Percentiles rank a stretch among this genome's conserved stretches.
Conservation (phyloP, 805 yeast species). For the Millerago galiae region DNA sequence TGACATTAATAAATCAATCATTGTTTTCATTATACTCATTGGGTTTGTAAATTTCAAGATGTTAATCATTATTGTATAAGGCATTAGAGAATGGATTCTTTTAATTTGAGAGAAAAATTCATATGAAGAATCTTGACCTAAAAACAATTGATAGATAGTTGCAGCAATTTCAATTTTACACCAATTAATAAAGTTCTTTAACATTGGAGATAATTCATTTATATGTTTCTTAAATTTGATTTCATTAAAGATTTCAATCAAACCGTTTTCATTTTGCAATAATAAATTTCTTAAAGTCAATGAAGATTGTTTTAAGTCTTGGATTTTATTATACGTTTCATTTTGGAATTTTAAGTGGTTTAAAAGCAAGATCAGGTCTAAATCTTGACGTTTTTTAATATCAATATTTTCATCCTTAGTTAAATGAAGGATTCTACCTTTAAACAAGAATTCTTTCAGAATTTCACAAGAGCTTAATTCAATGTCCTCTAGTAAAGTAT, state of each 20-base stretch:
- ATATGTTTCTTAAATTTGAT: conserved; percentile 49
- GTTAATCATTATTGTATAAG: conserved; percentile 71
- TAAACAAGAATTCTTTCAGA: conserved; percentile 48
- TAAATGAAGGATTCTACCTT: conserved; percentile 31
- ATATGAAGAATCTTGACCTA: conserved; percentile 76
- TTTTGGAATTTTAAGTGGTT: conserved; percentile 69
- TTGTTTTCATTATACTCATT: conserved; percentile 67
- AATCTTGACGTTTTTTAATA: conserved; percentile 45
- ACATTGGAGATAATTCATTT: conserved; percentile 55
- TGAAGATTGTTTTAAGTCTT: conserved; percentile 48
- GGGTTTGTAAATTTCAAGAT: conserved; percentile 84
- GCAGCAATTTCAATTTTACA: conserved; percentile 79
- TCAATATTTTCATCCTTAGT: conserved; percentile 45
- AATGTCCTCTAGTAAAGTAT: conserved; percentile 43
- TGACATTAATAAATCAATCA: conserved; percentile 79
- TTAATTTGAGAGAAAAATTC: conserved; percentile 68
- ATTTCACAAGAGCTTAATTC: conserved; percentile 48
- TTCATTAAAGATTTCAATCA: conserved; percentile 58
- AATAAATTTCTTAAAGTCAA: conserved; percentile 52
- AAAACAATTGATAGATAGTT: conserved; percentile 69
- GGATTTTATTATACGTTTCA: conserved; percentile 54
- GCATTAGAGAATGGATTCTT: conserved; percentile 70
- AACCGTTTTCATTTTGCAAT: conserved; percentile 44
- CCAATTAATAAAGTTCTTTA: conserved; percentile 73
- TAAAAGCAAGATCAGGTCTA: conserved; percentile 56